Base-by-base conservation (phyloP, 257 asterid genomes). In the Petunia axillaris region DNA sequence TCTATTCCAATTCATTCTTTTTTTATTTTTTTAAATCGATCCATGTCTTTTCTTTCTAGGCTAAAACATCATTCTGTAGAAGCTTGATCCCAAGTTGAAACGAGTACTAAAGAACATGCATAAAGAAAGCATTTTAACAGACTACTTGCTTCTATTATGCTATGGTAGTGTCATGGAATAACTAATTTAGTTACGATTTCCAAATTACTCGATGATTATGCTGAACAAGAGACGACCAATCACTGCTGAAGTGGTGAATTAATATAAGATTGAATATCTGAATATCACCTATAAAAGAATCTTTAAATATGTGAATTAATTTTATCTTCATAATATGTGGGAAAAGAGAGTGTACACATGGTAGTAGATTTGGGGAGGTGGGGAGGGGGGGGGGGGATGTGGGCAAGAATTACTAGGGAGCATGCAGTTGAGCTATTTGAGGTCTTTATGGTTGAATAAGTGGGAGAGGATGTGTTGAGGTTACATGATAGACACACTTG, bases 21-120 rank as follows among this genome's bases (percentile, higher is more conserved):
- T 10, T 7, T 11, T 50, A 1, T 50, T 1, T 10, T 7, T 11
- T 50, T 50, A 73, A 5, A 5, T 6, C 13, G 43, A 13, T 7
- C 50, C 46, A 36, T 73, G 36, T 0, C 62, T 6, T 46, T 48
- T 36, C 62, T 10, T 73, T 52, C 35, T 73, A 44, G 7, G 35
- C 25, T 3, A 37, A 25, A 35, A 73, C 36, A 13, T 50, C 1
- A 73, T 3, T 50, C 0, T 50, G 46, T 73, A 36, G 46, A 73
- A 73, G 62, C 46, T 71, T 71, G 60, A 71, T 11, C 10, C 60
- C 43, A 71, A 71, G 77, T 43, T 71, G 77, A 71, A 50, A 35
- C 60, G 50, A 35, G 62, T 5, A 48, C 11, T 48, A 35, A 71
- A 11, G 62, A 71, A 50, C 7, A 71, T 2, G 59, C 2, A 25